Evolutionary conservation across 176 grass and related monocot genomes (phyloP), one percentile per base, ranked within the genome.

Genomic region (Tillandsia leiboldiana): DNA sequence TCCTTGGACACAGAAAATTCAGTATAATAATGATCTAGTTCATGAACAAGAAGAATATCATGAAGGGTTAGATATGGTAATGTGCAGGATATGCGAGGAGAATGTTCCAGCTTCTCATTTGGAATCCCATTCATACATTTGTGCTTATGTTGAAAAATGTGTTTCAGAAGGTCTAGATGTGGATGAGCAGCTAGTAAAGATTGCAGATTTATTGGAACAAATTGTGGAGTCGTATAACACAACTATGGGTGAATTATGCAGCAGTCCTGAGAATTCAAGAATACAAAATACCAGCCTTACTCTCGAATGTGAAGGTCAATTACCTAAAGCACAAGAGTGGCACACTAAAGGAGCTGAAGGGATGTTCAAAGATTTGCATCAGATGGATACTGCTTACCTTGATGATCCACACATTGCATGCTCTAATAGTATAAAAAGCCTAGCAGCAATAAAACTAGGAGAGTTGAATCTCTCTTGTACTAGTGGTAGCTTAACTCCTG

Each of bases 41-140:
- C 57, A 66, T 12, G 77, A 79, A 53, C 28, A 64, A 81, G 68
- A 75, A 74, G 49, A 11, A 12, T 50, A 51, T 53, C 17, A 48
- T 33, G 66, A 69, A 28, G 63, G 49, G n/a, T 17, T 69, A 51
- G 6, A 69, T 48, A 29, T 49, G 61, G 72, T 81, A 17, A 67
- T 83, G 24, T 83, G 73, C 67, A 72, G 81, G 63, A 83, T 83
- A 62, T 83, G 81, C 9, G 81, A 83, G 51, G 68, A 83, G 68
- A 73, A 66, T 47, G 58, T 83, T 53, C 81, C 63, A 65, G 50
- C 74, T 51, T 67, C 73, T 72, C 68, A 78, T 54, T 71, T 72
- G 20, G 73, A 78, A 47, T 77, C 67, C 12, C 81, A 83, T 73
- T 78, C 73, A 15, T 83, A 83, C 47, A 65, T 73, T 48, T 83